A percentile compares a stretch with the other conserved stretches of the same genome.
These are phyloP conservation scores for Colletotrichum shisoi DNA, from an alignment of 2,329 filamentous ascomycete genomes.

Conservation along the genomic window DNA sequence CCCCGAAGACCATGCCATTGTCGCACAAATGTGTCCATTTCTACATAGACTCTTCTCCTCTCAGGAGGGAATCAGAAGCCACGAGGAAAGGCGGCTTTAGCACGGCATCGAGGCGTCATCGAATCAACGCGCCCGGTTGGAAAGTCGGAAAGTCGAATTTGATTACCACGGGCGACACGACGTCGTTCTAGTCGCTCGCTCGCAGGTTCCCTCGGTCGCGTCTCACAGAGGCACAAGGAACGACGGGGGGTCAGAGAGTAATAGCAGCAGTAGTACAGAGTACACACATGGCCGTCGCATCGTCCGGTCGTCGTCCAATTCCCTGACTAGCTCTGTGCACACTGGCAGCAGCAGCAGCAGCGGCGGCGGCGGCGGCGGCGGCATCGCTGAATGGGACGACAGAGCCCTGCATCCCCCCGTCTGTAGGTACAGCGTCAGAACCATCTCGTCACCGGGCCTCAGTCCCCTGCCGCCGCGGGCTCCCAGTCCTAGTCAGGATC, in stretches of 20 bases:
- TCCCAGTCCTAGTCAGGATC: conserved; percentile 30
- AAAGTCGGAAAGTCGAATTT: conserved; percentile 20
- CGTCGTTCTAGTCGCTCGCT: conserved; percentile 24
- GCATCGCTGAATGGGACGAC: conserved; percentile 29
- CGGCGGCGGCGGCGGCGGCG: conserved; percentile 10
- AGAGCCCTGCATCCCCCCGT: conserved; percentile 23
- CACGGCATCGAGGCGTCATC: conserved; percentile 16
- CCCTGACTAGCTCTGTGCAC: conserved; percentile 31
- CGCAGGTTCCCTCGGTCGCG: conserved; percentile 23
- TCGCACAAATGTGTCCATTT: neutral
- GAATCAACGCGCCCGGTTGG: conserved; percentile 25
- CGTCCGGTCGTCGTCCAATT: conserved; percentile 31
- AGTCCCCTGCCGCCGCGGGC: conserved; percentile 33
- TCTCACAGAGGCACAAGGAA: conserved; percentile 27
- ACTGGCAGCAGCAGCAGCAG: conserved; percentile 30
- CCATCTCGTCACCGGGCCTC: conserved; percentile 35
- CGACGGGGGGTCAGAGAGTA: conserved; percentile 29
- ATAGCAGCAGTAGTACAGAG: too few species aligned
- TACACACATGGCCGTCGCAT: conserved; percentile 24
- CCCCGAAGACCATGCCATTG: conserved; percentile 8
- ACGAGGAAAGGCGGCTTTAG: conserved; percentile 13
- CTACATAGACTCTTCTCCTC: neutral
- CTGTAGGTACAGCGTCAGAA: conserved; percentile 27
- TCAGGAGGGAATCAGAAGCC: conserved; percentile 5
- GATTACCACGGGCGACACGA: conserved; percentile 30